Conservation (phyloP, 2,329 filamentous ascomycete genomes). For the Mycosphaerelloides madeirae region DNA sequence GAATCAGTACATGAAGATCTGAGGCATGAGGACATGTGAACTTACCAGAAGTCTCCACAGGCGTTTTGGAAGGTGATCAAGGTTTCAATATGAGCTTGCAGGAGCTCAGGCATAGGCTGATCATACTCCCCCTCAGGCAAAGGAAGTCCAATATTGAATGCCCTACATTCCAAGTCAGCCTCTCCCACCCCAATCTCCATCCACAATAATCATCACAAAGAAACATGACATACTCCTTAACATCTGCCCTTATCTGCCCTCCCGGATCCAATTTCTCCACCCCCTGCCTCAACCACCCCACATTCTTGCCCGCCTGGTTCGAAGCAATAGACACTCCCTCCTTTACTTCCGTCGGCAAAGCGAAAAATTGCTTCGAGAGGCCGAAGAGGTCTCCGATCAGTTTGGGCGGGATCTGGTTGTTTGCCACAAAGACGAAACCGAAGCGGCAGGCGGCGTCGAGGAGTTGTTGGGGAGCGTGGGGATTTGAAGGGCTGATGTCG, state of each 20-base stretch:
- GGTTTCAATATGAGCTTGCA: slow-evolving; percentile 56
- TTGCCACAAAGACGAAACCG: slow-evolving; percentile 87
- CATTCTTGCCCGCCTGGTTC: slow-evolving; percentile 60
- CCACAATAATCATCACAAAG: neutral
- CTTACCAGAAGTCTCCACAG: slow-evolving; percentile 73
- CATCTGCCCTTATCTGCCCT: slow-evolving; percentile 67
- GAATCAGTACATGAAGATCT: too few relatives aligned
- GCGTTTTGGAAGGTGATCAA: slow-evolving; percentile 63
- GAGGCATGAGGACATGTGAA: too few relatives aligned
- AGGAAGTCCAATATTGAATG: slow-evolving; percentile 88
- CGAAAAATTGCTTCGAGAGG: slow-evolving; percentile 69
- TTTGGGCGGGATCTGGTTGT: slow-evolving; percentile 62
- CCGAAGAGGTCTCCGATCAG: slow-evolving; percentile 69
- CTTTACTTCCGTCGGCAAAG: slow-evolving; percentile 66
- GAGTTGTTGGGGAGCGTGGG: slow-evolving; percentile 61
- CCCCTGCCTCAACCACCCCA: slow-evolving; percentile 85
- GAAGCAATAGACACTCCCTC: slow-evolving; percentile 67
- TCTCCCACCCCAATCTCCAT: too few relatives aligned
- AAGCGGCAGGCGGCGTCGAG: slow-evolving; percentile 75
- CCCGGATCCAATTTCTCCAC: slow-evolving; percentile 82
- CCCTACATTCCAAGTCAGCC: slow-evolving; percentile 51
- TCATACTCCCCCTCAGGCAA: slow-evolving; percentile 57
- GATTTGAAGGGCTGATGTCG: slow-evolving; percentile 63
- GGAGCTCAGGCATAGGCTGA: slow-evolving; percentile 67
- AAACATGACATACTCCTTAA: slow-evolving; percentile 67